Evolutionary conservation across 1,284 basidiomycete genomes (phyloP).

Genomic region (Puccinia coronata): DNA sequence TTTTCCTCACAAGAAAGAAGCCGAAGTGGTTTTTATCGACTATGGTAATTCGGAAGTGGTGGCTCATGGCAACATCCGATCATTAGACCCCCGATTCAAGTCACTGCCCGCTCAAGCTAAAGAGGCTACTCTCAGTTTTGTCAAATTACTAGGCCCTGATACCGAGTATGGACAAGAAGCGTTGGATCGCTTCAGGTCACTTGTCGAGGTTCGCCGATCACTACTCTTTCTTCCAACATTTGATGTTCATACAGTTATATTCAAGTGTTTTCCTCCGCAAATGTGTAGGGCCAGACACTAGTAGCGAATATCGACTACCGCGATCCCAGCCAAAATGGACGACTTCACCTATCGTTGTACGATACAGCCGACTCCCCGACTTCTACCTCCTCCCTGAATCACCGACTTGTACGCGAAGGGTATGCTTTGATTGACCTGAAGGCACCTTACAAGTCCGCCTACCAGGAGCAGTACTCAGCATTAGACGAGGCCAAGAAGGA

Average conservation of each 20-base stretch:
- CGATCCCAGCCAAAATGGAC: slow-evolving; percentile 65
- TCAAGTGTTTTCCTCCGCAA: background rate
- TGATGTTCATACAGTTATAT: background rate
- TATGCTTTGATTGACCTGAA: slow-evolving; percentile 44
- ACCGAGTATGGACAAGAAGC: slow-evolving; percentile 84
- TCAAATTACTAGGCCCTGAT: slow-evolving; percentile 74
- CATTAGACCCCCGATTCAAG: slow-evolving; percentile 81
- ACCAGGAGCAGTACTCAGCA: slow-evolving; percentile 43
- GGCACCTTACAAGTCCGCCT: slow-evolving; percentile 41
- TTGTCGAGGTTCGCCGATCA: slow-evolving; percentile 60
- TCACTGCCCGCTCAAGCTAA: slow-evolving; percentile 70
- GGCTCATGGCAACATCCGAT: slow-evolving; percentile 63
- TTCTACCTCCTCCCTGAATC: slow-evolving; percentile 56
- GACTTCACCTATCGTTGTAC: slow-evolving; percentile 81
- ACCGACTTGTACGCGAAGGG: slow-evolving; percentile 43
- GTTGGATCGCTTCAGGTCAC: slow-evolving; percentile 75
- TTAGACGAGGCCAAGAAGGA: slow-evolving; percentile 43
- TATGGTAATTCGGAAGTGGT: slow-evolving; percentile 57
- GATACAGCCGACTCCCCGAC: slow-evolving; percentile 74
- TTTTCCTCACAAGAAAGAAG: slow-evolving; percentile 76
- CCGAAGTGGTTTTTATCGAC: slow-evolving; percentile 65
- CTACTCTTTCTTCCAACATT: too few relatives aligned
- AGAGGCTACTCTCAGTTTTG: slow-evolving; percentile 68
- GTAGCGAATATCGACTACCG: slow-evolving; percentile 84
- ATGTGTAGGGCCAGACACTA: slow-evolving; percentile 70